Percentiles rank a stretch among this genome's conserved stretches.
phyloP scores from a whole-genome alignment of 129 eudicot species.

The Mikania micrantha region DNA sequence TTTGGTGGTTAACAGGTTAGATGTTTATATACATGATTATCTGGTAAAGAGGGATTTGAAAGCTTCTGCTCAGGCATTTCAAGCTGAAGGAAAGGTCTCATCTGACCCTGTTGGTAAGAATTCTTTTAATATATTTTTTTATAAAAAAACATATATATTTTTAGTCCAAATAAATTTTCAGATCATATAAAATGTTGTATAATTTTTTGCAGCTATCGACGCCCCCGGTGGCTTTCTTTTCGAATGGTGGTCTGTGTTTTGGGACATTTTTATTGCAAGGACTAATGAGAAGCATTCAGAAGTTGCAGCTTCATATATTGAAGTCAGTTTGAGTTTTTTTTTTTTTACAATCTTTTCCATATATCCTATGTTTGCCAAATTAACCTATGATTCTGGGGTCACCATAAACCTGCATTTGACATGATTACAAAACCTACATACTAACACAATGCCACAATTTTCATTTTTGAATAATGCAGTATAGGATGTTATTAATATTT shows the following conservation, averaged over 20 bases:
- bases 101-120: conserved; percentile 98
- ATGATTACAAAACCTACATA: no score
- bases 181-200: no score
- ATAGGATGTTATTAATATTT: no score
- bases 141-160: no score
- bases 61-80: conserved; percentile 96
- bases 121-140: background rate
- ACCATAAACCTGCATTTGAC: no score
- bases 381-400: no score
- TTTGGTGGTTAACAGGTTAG: conserved; percentile 78
- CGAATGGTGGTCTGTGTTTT: conserved; percentile 99
- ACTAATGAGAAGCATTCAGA: conserved; percentile 96
- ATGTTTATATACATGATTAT: conserved; percentile 93
- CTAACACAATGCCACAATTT: no score
- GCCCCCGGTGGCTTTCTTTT: conserved; percentile 98
- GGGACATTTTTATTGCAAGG: conserved; percentile 97
- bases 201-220: conserved; percentile 76
- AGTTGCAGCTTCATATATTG: conserved; percentile 97
- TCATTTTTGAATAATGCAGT: no score
- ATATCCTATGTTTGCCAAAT: no score
- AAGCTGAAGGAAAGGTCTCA: conserved; percentile 94
- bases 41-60: conserved; percentile 88
- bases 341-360: no score
- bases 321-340: conserved; percentile 67
- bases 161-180: no score